Percentiles rank a stretch among this genome's conserved stretches.
phyloP scores from a whole-genome alignment of 805 yeast species.

The Saturnispora saitoi region DNA sequence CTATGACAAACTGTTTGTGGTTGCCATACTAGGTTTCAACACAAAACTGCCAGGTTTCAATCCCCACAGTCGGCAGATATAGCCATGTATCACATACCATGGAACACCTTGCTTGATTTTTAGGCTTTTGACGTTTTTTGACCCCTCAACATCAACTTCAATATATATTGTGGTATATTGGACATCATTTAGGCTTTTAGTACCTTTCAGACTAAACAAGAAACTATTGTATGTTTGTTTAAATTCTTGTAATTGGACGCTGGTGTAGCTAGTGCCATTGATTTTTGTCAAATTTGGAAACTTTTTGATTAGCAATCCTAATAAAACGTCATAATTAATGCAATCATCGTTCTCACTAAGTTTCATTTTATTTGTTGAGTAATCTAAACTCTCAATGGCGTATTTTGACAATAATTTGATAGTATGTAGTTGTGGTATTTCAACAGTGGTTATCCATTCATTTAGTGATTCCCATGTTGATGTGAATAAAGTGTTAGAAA shows the following conservation, averaged over 20 bases:
- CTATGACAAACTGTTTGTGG: conserved; percentile 56
- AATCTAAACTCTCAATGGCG: neutral
- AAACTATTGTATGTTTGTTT: neutral
- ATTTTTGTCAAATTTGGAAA: conserved; percentile 31
- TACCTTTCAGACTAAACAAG: no score
- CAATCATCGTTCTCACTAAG: neutral
- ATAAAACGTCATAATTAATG: conserved; percentile 14
- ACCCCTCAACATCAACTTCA: neutral
- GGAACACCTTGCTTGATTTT: neutral
- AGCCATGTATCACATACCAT: conserved; percentile 2
- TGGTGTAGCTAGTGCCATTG: conserved; percentile 47
- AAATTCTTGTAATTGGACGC: conserved; percentile 7
- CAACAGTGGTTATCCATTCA: neutral
- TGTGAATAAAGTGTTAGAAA: conserved; percentile 32
- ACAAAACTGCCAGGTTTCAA: conserved; percentile 13
- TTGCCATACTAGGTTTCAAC: conserved; percentile 38
- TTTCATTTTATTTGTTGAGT: neutral
- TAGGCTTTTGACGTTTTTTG: neutral
- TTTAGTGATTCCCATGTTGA: neutral
- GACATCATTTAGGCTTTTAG: no score
- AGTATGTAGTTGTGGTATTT: neutral
- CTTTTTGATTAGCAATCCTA: conserved; percentile 18
- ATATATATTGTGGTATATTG: neutral
- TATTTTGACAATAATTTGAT: neutral
- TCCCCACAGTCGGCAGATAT: neutral